Base-by-base conservation (phyloP, 2,329 filamentous ascomycete species). In the Sphaerulina musiva region DNA sequence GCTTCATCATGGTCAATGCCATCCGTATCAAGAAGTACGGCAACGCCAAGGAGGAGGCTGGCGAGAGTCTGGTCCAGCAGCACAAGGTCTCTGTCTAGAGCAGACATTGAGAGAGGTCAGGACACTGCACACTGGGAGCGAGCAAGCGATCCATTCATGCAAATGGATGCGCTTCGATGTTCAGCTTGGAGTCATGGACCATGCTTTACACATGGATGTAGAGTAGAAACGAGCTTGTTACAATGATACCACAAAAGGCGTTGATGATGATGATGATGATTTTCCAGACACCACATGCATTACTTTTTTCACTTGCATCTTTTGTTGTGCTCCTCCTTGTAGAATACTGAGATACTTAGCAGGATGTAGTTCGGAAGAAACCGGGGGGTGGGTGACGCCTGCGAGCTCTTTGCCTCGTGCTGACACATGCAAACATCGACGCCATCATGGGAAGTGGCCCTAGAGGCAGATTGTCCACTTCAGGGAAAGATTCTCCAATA, bases 1-100 rank as follows among this genome's bases (percentile, higher is more conserved):
- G 82, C 32, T 85, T 85, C 73, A 83, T 92, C 66, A 78, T 78
- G 50, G 84, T 89, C 63, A 78, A 92, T 66, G 81, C 81, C 59
- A 86, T 86, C 54, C 65, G 73, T 40, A 64, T 76, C 59, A 77
- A 77, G 74, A 71, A 71, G 64, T 71, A 67, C 57, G 69, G 69
- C 48, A 68, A 66, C 59, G 68, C 68, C 56, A 71, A 69, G 66
- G 68, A 69, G 56, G 68, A 65, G 60, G 62, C 61, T 43, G 68
- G 68, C 44, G 54, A 67, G 57, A 67, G 61, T 53, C 57, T 71
- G 57, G 69, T 68, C 44, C 54, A 59, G 54, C 53, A 56, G 46
- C 53, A 49, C 49, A 53, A 56, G 17, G 43, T 36, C 10, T 38
- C 34, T 4, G 5, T 23, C 6, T 38, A 46, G 12, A 31, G 34